phyloP scores from a whole-genome alignment of 192 early-diverging fungal genomes.

The Podila verticillata region DNA sequence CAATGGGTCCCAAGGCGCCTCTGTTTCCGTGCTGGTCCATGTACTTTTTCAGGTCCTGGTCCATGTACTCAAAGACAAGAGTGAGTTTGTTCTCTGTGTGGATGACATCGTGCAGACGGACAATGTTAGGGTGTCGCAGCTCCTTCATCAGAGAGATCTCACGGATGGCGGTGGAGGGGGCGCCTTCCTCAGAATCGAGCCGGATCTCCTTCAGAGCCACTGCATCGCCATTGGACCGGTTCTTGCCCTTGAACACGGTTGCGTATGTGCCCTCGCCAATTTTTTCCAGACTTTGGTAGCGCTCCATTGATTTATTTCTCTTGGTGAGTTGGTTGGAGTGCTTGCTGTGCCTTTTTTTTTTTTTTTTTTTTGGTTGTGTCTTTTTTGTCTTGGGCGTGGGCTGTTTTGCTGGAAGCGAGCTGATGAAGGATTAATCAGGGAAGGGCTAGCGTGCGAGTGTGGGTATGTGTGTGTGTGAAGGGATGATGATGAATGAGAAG shows the following conservation, averaged over 20 bases:
- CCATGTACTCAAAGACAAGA: conserved; percentile 90
- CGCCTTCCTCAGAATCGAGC: conserved; percentile 90
- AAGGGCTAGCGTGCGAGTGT: not conserved
- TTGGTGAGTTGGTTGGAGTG: no score
- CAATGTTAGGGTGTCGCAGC: conserved; percentile 91
- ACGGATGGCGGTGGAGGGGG: conserved; percentile 96
- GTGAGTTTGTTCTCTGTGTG: conserved; percentile 88
- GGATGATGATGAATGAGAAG: not conserved
- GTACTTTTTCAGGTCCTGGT: conserved; percentile 88
- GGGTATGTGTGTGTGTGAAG: not conserved
- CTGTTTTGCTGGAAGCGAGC: not conserved
- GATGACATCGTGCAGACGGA: conserved; percentile 84
- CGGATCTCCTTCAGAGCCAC: conserved; percentile 98
- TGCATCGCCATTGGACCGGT: conserved; percentile 78
- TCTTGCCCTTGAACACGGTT: conserved; percentile 87
- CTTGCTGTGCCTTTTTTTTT: not conserved
- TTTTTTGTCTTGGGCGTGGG: not conserved
- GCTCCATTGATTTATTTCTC: conserved; percentile 23
- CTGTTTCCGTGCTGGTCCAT: conserved; percentile 80
- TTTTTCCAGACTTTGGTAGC: conserved; percentile 87
- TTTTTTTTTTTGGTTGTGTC: not conserved
- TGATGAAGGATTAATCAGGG: not conserved
- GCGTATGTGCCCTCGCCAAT: conserved; percentile 99
- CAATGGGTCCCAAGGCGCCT: conserved; percentile 67
- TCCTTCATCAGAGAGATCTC: conserved; percentile 99